phyloP scores from a whole-genome alignment of 495 filamentous ascomycete genomes.

The Podospora pseudopauciseta region DNA sequence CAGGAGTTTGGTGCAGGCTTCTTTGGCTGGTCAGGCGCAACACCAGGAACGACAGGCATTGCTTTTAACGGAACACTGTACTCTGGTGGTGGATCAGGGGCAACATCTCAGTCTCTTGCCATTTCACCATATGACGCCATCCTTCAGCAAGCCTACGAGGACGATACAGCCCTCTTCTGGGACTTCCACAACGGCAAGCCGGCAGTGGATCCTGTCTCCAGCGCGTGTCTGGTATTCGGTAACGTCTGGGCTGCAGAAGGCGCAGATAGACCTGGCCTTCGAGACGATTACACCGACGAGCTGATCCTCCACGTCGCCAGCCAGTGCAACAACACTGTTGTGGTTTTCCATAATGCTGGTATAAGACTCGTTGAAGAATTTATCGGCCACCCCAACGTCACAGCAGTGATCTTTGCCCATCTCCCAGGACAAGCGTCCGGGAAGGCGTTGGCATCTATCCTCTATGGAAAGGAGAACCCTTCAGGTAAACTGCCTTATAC shows the following conservation, averaged over 20 bases:
- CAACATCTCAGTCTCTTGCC: conserved; percentile 51
- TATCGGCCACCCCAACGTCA: conserved; percentile 60
- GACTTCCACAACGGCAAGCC: conserved; percentile 42
- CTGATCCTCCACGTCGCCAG: conserved; percentile 56
- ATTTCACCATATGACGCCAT: conserved; percentile 59
- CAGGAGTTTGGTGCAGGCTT: conserved; percentile 26
- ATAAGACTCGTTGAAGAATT: conserved; percentile 56
- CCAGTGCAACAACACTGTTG: conserved; percentile 58
- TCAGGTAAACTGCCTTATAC: conserved; percentile 70
- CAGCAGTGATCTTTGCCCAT: conserved; percentile 58
- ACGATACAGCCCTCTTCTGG: conserved; percentile 53
- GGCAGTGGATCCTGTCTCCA: conserved; percentile 47
- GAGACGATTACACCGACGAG: conserved; percentile 52
- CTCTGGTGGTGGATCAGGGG: conserved; percentile 59
- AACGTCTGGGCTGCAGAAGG: conserved; percentile 59
- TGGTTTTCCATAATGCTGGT: conserved; percentile 59
- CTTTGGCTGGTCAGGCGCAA: conserved; percentile 13
- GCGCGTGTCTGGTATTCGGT: conserved; percentile 64
- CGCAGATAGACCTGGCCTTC: conserved; percentile 39
- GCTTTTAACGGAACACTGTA: conserved; percentile 52
- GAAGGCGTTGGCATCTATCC: conserved; percentile 50
- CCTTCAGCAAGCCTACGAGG: conserved; percentile 48
- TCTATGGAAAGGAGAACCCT: conserved; percentile 58
- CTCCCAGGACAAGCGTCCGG: conserved; percentile 61
- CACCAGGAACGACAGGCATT: conserved; percentile 24